A percentile compares a stretch with the other conserved stretches of the same genome.
Conservation (phyloP, 1,284 basidiomycete species). For the Cutaneotrichosporon daszewskae region DNA sequence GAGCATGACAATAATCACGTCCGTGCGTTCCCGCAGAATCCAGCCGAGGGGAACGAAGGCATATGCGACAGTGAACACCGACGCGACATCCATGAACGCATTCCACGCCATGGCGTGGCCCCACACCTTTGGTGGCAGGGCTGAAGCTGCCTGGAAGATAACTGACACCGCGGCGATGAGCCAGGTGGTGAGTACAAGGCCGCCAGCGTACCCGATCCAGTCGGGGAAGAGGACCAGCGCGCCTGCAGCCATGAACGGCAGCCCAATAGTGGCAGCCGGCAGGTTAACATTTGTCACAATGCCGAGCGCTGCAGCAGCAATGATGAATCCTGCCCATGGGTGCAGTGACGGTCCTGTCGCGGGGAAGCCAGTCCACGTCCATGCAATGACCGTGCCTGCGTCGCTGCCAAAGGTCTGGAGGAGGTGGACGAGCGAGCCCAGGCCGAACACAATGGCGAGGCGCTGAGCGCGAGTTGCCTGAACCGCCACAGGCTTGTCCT, state of each 20-base stretch:
- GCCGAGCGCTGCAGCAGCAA: slow-evolving; percentile 61
- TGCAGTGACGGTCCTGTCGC: slow-evolving; percentile 68
- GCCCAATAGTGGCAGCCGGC: slow-evolving; percentile 2
- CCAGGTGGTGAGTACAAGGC: slow-evolving; percentile 63
- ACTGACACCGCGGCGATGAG: slow-evolving; percentile 60
- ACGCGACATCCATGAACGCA: slow-evolving; percentile 61
- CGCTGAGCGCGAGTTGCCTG: slow-evolving; percentile 12
- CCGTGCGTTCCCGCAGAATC: slow-evolving; percentile 73
- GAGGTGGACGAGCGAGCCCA: slow-evolving; percentile 69
- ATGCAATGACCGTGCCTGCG: slow-evolving; percentile 74
- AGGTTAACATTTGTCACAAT: slow-evolving; percentile 3
- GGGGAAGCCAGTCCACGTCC: slow-evolving; percentile 89
- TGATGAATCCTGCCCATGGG: slow-evolving; percentile 63
- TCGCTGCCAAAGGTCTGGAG: slow-evolving; percentile 75
- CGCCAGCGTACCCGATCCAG: slow-evolving; percentile 71
- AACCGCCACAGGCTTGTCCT: slow-evolving; percentile 13
- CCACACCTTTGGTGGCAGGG: slow-evolving; percentile 48
- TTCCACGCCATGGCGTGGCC: slow-evolving; percentile 60
- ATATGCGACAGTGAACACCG: slow-evolving; percentile 82
- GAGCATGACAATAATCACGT: slow-evolving; percentile 50
- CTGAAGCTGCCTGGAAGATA: slow-evolving; percentile 51
- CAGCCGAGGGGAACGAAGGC: slow-evolving; percentile 84
- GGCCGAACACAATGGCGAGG: slow-evolving; percentile 50
- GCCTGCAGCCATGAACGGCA: slow-evolving; percentile 42
- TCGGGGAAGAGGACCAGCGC: slow-evolving; percentile 59